Percentiles rank a stretch among this genome's conserved stretches.
These are phyloP conservation scores for Tylopilus sp. DNA, from an alignment of 768 basidiomycete genomes.

Conservation along the genomic window DNA sequence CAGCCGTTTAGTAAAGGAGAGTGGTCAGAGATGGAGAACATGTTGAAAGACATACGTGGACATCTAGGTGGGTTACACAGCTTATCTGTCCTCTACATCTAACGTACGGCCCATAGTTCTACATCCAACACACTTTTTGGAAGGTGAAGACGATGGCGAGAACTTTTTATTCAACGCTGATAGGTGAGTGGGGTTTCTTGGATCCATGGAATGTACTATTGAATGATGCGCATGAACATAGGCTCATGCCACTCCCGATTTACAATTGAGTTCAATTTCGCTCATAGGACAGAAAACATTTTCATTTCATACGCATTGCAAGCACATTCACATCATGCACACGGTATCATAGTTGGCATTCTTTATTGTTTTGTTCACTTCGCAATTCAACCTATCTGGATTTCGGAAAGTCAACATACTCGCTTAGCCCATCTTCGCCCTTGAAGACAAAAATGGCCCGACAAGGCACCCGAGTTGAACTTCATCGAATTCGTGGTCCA, in stretches of 20 bases:
- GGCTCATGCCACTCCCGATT: constrained; percentile 71
- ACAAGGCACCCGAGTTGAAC: constrained; percentile 8
- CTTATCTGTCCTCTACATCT: neutral
- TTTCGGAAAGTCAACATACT: constrained; percentile 2
- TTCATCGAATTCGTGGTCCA: constrained; percentile 23
- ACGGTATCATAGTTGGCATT: neutral
- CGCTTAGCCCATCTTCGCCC: constrained; percentile 9
- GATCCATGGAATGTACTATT: neutral
- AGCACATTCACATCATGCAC: constrained; percentile 1
- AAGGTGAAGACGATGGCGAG: constrained; percentile 87
- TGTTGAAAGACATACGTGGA: constrained; percentile 73
- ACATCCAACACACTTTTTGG: constrained; percentile 83
- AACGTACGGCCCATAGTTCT: constrained; percentile 49
- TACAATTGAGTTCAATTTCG: constrained; percentile 44
- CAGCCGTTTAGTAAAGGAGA: constrained; percentile 84
- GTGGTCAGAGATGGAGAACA: constrained; percentile 82
- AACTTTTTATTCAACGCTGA: constrained; percentile 95
- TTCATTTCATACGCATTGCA: neutral
- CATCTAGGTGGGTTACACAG: constrained; percentile 66
- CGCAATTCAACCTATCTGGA: constrained; percentile 22
- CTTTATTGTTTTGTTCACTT: constrained; percentile 1
- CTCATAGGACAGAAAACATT: too few relatives aligned
- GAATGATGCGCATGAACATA: constrained; percentile 6
- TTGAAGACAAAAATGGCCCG: constrained; percentile 26
- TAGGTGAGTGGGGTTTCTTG: constrained; percentile 40